Evolutionary conservation across 768 basidiomycete species (phyloP).

Genomic region (Trametes sanguinea): DNA sequence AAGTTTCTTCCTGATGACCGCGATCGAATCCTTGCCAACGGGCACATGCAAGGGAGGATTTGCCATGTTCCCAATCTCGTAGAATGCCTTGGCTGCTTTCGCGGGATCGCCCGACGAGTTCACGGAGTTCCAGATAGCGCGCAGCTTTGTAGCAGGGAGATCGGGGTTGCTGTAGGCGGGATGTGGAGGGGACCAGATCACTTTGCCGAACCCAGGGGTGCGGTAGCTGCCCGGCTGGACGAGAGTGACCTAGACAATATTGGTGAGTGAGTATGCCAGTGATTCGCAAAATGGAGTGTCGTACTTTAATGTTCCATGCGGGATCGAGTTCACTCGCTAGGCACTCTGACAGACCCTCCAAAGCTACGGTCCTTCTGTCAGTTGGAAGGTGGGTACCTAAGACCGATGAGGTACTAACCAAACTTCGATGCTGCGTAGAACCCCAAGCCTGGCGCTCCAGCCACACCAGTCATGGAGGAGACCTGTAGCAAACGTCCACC

Average conservation of each 20-base stretch:
- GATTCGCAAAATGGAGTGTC: no score
- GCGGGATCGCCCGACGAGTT: constrained; percentile 18
- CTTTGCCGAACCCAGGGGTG: not conserved
- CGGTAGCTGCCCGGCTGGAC: constrained; percentile 22
- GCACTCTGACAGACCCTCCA: constrained; percentile 32
- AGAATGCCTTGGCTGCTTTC: constrained; percentile 26
- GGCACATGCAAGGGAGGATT: constrained; percentile 23
- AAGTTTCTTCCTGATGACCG: not conserved
- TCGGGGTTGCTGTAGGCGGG: constrained; percentile 22
- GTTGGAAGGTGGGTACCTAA: no score
- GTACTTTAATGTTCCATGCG: constrained; percentile 39
- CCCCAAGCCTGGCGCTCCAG: constrained; percentile 12
- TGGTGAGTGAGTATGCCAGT: not conserved
- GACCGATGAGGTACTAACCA: not conserved
- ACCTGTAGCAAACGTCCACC: constrained; percentile 40
- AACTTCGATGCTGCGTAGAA: constrained; percentile 16
- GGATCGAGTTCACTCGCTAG: constrained; percentile 37
- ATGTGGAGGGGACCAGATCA: constrained; percentile 8
- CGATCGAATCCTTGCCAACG: not conserved
- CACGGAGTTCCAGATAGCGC: not conserved
- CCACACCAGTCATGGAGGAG: constrained; percentile 32
- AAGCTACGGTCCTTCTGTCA: constrained; percentile 22
- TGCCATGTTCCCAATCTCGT: constrained; percentile 15
- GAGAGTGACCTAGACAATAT: constrained; percentile 20
- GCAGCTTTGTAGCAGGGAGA: not conserved